Percentiles rank a stretch among this genome's conserved stretches.
phyloP scores from a whole-genome alignment of 1,139 yeast genomes.

The Taphrina sp. region DNA sequence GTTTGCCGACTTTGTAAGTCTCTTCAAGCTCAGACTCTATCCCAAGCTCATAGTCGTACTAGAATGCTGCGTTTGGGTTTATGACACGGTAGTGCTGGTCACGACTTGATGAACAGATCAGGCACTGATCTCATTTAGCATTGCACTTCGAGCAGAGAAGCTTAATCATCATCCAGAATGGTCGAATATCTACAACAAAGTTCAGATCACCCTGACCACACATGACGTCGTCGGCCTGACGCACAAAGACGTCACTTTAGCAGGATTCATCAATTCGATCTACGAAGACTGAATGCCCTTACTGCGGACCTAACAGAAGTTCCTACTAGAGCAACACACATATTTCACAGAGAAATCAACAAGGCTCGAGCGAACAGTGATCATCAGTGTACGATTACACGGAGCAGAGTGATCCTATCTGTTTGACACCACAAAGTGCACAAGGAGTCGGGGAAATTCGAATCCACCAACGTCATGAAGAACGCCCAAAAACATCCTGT shows the following conservation, averaged over 20 bases:
- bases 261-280: slow-evolving; percentile 23
- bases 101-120: neutral
- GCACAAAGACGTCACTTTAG: slow-evolving; percentile 28
- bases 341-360: too few species aligned
- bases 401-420: too few species aligned
- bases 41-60: neutral
- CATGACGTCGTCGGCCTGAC: slow-evolving; percentile 27
- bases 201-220: slow-evolving; percentile 28
- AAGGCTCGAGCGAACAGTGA: too few species aligned
- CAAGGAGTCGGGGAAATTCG: too few species aligned
- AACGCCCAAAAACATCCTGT: too few species aligned
- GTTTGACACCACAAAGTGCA: too few species aligned
- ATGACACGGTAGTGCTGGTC: neutral
- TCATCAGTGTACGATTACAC: too few species aligned
- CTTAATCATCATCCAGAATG: slow-evolving; percentile 34
- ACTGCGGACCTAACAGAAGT: too few species aligned
- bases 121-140: neutral
- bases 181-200: slow-evolving; percentile 31
- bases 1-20: slow-evolving; percentile 11
- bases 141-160: slow-evolving; percentile 23
- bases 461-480: too few species aligned
- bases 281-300: too few species aligned
- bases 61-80: slow-evolving; percentile 14
- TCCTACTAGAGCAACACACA: too few species aligned
- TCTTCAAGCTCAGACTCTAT: neutral